Evolutionary conservation across 1,284 basidiomycete species (phyloP), one percentile per base, ranked within the genome.

Genomic region (Trichosporon sp.): DNA sequence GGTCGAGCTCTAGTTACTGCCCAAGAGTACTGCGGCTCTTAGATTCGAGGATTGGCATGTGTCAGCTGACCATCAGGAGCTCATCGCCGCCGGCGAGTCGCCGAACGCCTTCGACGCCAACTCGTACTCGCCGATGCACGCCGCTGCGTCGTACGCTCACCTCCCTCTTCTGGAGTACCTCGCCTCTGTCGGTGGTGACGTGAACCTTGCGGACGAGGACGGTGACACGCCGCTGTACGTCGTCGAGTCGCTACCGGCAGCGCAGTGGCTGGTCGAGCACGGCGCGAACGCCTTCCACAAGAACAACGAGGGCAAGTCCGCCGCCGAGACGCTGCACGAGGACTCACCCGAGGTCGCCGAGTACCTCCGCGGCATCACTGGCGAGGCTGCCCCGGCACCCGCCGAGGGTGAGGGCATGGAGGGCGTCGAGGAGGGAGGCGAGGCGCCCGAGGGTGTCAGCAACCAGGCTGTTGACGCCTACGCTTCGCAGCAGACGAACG

Each of bases 121-220:
- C 84, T 91, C 92, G 21, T 96, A 96, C 83, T 94, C 94, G 0
- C 93, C 94, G 11, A 92, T 97, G 90, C 94, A 97, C 84, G 95
- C 94, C n/a, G 94, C 94, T 6, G 94, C 93, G 0, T 96, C 94
- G 0, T 97, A 96, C 81, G 92, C 89, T 10, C 94, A 94, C 67
- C 79, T 91, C 16, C 84, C 91, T 51, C 84, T 96, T 61, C 86
- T 97, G 26, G 87, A 89, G 35, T 96, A 93, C 85, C 89, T 97
- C 69, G 86, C 94, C 72, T 87, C 89, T 14, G 87, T 87, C 77
- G 93, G 94, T 21, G 95, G 94, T 68, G 87, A 96, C 80, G 91
- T 96, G 74, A 95, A 97, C 79, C 84, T 94, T 70, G 87, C 89
- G 2, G 94, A 97, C 80, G 87, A 87, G 67, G 95, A 97, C 80